phyloP scores from a whole-genome alignment of 371 early-diverging fungal species.

The Mucor mucedo region DNA sequence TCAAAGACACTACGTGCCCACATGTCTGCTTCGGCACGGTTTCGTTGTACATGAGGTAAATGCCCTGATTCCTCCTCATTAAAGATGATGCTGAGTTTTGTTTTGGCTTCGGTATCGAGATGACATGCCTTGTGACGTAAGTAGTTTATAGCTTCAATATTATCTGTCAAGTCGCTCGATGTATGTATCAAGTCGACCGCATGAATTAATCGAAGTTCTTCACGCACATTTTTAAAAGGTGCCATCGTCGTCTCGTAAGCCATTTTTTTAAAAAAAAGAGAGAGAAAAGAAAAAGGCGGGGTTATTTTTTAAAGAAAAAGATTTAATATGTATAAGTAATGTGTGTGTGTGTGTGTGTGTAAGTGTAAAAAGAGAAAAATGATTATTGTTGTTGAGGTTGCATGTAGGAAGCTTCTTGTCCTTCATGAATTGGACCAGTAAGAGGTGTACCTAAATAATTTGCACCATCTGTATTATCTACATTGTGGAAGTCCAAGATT shows the following conservation, averaged over 20 bases:
- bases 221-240: conserved; percentile 19
- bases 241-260: too few species aligned
- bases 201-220: conserved; percentile 26
- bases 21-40: conserved; percentile 31
- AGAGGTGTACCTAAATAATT: conserved; percentile 46
- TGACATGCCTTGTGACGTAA: conserved; percentile 36
- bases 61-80: neutral
- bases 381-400: conserved; percentile 16
- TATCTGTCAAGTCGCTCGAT: neutral
- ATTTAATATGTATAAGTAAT: too few species aligned
- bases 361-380: too few species aligned
- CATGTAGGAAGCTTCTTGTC: conserved; percentile 36
- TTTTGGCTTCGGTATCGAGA: conserved; percentile 47
- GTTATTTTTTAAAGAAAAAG: too few species aligned
- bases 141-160: conserved; percentile 33
- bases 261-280: too few species aligned
- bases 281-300: too few species aligned
- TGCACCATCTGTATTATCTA: conserved; percentile 46
- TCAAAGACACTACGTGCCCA: conserved; percentile 55
- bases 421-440: conserved; percentile 46
- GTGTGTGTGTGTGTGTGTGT: too few species aligned
- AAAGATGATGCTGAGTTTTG: conserved; percentile 46
- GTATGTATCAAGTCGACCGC: conserved; percentile 12
- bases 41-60: neutral
- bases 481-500: conserved; percentile 72